Conservation (phyloP, 495 filamentous ascomycete species). For the Tuber borchii region DNA sequence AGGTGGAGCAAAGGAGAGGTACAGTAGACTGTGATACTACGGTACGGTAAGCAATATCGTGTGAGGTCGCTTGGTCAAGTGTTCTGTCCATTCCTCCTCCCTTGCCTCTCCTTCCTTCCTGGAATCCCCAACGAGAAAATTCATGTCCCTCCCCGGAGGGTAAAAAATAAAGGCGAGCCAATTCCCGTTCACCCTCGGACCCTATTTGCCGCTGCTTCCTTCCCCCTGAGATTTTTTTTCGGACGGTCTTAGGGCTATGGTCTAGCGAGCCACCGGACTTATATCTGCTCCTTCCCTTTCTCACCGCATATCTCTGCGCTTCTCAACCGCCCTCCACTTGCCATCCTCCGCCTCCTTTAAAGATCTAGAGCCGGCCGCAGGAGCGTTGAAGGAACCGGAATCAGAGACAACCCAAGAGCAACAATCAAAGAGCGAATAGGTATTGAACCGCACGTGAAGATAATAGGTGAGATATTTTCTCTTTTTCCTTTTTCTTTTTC, state of each 20-base stretch:
- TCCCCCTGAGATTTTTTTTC: background rate
- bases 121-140: background rate
- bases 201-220: background rate
- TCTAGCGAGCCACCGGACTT: slow-evolving; percentile 17
- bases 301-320: background rate
- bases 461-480: slow-evolving; percentile 14
- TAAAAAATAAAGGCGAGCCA: background rate
- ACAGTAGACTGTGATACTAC: background rate
- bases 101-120: background rate
- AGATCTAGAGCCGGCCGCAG: slow-evolving; percentile 6
- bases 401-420: slow-evolving; percentile 2
- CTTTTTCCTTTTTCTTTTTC: background rate
- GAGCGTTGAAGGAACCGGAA: slow-evolving; percentile 11
- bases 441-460: slow-evolving; percentile 7
- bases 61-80: background rate
- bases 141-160: background rate
- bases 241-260: slow-evolving; percentile 8
- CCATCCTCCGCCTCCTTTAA: slow-evolving; percentile 15
- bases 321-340: slow-evolving; percentile 14
- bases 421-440: background rate
- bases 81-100: background rate
- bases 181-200: background rate
- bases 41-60: background rate
- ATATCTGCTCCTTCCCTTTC: slow-evolving; percentile 9
- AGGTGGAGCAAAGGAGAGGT: background rate